Conservation (phyloP, 1,284 basidiomycete species). For the Cutaneotrichosporon mucoides region DNA sequence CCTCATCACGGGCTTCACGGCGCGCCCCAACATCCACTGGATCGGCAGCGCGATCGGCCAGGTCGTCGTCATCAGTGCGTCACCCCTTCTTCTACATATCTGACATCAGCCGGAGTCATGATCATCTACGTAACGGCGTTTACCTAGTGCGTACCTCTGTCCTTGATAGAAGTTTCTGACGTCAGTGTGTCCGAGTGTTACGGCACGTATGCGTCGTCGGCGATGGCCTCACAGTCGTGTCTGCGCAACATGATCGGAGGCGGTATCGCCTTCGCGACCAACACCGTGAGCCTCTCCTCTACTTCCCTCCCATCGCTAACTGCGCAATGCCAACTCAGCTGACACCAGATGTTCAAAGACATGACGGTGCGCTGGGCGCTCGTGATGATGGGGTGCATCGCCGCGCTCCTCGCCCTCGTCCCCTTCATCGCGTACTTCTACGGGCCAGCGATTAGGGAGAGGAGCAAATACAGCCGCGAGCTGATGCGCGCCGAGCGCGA, state of each 20-base stretch:
- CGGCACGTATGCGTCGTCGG: constrained; percentile 16
- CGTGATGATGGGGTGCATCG: constrained; percentile 16
- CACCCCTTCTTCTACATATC: background rate
- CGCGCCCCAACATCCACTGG: constrained; percentile 33
- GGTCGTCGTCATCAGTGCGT: constrained; percentile 53
- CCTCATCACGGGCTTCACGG: constrained; percentile 53
- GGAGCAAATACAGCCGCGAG: constrained; percentile 33
- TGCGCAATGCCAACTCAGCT: background rate
- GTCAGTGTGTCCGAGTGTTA: constrained; percentile 18
- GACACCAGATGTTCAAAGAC: constrained; percentile 10
- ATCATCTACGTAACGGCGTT: constrained; percentile 17
- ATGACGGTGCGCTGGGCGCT: constrained; percentile 19
- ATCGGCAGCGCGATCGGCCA: constrained; percentile 52
- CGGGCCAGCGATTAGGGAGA: constrained; percentile 38
- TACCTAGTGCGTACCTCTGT: constrained; percentile 4
- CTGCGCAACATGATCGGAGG: constrained; percentile 18
- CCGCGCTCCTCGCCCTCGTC: constrained; percentile 27
- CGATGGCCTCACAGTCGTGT: constrained; percentile 15
- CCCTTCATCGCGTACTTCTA: constrained; percentile 42
- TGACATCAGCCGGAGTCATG: constrained; percentile 13
- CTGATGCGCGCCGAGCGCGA: constrained; percentile 41
- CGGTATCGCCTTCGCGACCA: constrained; percentile 20
- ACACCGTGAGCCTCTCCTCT: background rate
- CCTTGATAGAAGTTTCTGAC: background rate
- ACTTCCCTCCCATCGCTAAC: constrained; percentile 10